These are phyloP conservation scores for Rhodomyrtus psidioides DNA, from an alignment of 441 rosid genomes.

Conservation along the genomic window DNA sequence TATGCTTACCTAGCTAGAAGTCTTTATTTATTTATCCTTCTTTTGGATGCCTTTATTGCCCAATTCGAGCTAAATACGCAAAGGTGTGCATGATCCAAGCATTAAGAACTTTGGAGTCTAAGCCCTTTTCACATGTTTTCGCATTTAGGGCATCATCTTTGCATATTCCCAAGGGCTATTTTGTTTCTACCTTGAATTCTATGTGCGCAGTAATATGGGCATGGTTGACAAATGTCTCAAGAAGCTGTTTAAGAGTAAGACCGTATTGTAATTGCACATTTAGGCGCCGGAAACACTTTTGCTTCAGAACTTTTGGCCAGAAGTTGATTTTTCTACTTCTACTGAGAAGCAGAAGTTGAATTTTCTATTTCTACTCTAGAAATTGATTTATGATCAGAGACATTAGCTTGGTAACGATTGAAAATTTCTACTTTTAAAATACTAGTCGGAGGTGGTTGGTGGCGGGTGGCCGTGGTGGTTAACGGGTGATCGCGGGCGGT, in stretches of 20 bases:
- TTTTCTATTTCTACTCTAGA: no score
- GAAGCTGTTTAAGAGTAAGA: not conserved
- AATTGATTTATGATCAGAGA: no score
- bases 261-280: not conserved
- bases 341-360: no score
- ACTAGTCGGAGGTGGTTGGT: no score
- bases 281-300: no score
- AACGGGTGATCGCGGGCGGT: no score
- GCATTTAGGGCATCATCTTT: not conserved
- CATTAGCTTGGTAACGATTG: no score
- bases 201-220: not conserved
- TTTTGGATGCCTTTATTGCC: not conserved
- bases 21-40: not conserved
- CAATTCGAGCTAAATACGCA: not conserved
- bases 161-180: not conserved
- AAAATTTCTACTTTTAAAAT: no score
- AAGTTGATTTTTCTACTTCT: no score
- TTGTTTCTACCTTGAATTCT: not conserved
- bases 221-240: not conserved
- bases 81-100: not conserved
- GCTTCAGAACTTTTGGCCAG: no score
- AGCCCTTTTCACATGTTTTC: not conserved
- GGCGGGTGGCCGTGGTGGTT: no score
- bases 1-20: not conserved
- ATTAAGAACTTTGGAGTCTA: not conserved